Evolutionary conservation across 208 protist genomes (phyloP).

Genomic region (Blechomonas ayalai): DNA sequence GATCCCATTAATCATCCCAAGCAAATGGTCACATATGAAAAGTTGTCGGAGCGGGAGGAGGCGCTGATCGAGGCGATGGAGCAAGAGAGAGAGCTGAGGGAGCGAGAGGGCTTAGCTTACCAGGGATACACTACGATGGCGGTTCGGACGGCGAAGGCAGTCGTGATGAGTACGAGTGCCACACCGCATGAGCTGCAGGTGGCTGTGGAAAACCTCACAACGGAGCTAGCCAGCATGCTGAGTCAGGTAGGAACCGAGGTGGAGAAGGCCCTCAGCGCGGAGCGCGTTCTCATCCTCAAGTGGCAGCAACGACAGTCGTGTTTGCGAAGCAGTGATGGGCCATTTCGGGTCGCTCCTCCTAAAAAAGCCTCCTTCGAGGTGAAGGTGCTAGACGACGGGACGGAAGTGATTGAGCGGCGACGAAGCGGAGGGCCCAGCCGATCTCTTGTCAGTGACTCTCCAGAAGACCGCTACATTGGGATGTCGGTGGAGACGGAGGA

Average conservation of each 20-base stretch:
- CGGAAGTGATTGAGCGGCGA: slow-evolving; percentile 13
- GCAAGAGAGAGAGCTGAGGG: slow-evolving; percentile 40
- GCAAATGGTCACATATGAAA: slow-evolving; percentile 41
- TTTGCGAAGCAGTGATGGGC: slow-evolving; percentile 8
- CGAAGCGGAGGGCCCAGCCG: background rate
- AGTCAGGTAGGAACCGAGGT: slow-evolving; percentile 29
- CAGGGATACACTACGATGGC: slow-evolving; percentile 51
- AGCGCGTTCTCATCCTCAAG: slow-evolving; percentile 16
- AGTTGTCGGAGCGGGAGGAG: slow-evolving; percentile 11
- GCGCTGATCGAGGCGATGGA: slow-evolving; percentile 37
- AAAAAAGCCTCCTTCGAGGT: slow-evolving; percentile 7
- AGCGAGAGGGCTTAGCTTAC: slow-evolving; percentile 48
- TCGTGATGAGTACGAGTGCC: slow-evolving; percentile 18
- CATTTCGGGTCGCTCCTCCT: slow-evolving; percentile 9
- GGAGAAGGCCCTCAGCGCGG: slow-evolving; percentile 17
- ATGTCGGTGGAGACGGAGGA: slow-evolving; percentile 18
- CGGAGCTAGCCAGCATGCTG: slow-evolving; percentile 19
- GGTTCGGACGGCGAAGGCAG: slow-evolving; percentile 35
- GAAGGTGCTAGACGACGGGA: slow-evolving; percentile 13
- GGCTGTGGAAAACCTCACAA: slow-evolving; percentile 20
- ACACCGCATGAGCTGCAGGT: slow-evolving; percentile 13
- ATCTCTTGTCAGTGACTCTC: background rate
- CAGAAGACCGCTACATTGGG: slow-evolving; percentile 9
- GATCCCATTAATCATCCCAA: slow-evolving; percentile 38
- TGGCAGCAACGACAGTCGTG: slow-evolving; percentile 26